Base-by-base conservation (phyloP, 2,329 filamentous ascomycete species). In the Fusarium abutilonis region DNA sequence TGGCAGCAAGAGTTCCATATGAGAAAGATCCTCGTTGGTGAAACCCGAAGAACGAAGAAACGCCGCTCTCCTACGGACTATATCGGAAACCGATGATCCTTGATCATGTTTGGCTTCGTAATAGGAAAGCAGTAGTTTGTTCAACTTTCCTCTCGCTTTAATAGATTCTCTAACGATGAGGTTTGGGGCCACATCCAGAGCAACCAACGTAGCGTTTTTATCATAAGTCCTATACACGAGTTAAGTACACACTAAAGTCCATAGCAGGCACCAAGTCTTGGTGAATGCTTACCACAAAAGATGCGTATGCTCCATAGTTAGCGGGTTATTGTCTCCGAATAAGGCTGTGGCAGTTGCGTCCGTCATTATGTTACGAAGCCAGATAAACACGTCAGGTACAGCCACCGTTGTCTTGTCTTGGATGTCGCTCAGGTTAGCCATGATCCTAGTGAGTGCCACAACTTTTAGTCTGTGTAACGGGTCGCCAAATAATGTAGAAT, bases 271-370 rank as follows among this genome's bases (percentile, higher is more conserved):
- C n/a, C 8, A n/a, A 14, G 4, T 6, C 4, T 10, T 4, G 2
- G 5, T 4, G 11, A 29, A 3, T 0, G 2, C 35, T 10, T 68
- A 76, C 77, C 74, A 76, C n/a, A 81, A 72, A 2, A 78, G 49
- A 4, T 81, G 59, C 4, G 72, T 66, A 9, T 79, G 48, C 3
- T 66, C 48, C 1, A 36, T 4, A 0, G 54, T 56, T 6, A 69
- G 34, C 1, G 80, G 78, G 47, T 82, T 82, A 9, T 78, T 61
- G 0, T 75, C 72, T 4, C 81, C 81, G 43, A 76, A 81, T 29
- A 84, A 63, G 1, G 76, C 75, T 15, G 71, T 62, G 15, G 71
- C 70, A 0, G 77, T 77, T 1, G 79, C 76, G 14, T 73, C 56
- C 9, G 77, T 77, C 45, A 80, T 71, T 4, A 73, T 56, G 2